Evolutionary conservation across 2,329 filamentous ascomycete genomes (phyloP), one percentile per base, ranked within the genome.

Genomic region (Ophiosphaerella narmari): DNA sequence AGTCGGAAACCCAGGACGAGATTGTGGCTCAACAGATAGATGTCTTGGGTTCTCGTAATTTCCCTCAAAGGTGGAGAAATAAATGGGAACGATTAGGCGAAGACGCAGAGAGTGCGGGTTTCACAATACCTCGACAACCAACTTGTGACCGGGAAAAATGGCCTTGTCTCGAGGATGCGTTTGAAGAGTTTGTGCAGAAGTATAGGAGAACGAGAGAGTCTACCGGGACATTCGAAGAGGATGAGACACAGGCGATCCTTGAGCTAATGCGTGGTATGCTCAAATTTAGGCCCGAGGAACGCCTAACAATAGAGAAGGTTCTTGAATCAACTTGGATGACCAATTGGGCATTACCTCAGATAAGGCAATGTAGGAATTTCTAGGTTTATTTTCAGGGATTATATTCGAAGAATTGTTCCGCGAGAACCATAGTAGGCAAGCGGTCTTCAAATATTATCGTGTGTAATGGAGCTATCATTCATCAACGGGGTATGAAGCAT

Each of bases 251-350:
- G 38, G 43, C 45, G 18, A 47, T 55, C 32, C 48, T 52, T 44
- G 42, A 52, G 21, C 43, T 55, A 23, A 50, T 55, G 43, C 52
- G 52, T 37, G 38, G 52, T 40, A 55, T 55, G 48, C 45, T 52
- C 18, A 52, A 31, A 23, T 55, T 55, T 29, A 11, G 39, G 21
- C 49, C 52, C 43, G 42, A 47, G 39, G 52, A 55, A 29, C 46
- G 52, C 13, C 29, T 52, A 42, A 52, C 48, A 31, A 48, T 50
- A 44, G 42, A 55, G 7, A 39, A 49, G 34, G 49, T 55, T 21
- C 52, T 55, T 14, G 38, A 31, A 11, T 55, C 52, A 7, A 24
- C 46, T 33, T 54, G 51, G 51, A 54, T 54, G 46, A 39, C 50
- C 33, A 23, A 44, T 33, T 54, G 51, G 43, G 51, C 46, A 18